Conservation (phyloP, 352 stramenopile genomes). For the Globisporangium sylvaticum region DNA sequence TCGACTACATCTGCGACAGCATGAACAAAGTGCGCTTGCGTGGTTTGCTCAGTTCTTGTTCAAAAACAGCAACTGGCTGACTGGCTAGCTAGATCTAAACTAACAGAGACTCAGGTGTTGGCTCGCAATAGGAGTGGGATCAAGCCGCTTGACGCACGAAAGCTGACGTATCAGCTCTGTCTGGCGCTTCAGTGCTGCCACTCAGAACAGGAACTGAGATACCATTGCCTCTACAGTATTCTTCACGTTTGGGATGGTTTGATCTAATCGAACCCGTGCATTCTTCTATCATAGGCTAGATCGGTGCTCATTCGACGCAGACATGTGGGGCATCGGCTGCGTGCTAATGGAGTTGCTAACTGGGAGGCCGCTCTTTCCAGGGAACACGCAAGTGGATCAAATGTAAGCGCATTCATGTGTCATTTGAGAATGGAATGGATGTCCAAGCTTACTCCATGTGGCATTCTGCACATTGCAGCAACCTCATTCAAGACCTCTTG, state of each 20-base stretch:
- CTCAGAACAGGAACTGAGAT: conserved; percentile 78
- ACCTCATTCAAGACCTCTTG: conserved; percentile 69
- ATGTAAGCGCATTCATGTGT: conserved; percentile 31
- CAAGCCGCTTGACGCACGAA: conserved; percentile 40
- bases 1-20: conserved; percentile 67
- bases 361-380: conserved; percentile 69
- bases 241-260: background rate
- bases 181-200: conserved; percentile 76
- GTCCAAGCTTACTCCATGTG: background rate
- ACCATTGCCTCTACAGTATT: background rate
- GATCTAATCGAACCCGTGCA: background rate
- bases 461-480: conserved; percentile 27
- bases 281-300: conserved; percentile 37
- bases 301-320: conserved; percentile 77
- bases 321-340: conserved; percentile 81
- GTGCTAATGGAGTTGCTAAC: conserved; percentile 74
- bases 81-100: background rate
- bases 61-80: background rate
- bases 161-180: conserved; percentile 68
- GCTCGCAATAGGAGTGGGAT: conserved; percentile 58
- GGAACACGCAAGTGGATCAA: conserved; percentile 77
- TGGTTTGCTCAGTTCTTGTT: background rate
- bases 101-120: conserved; percentile 32
- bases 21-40: conserved; percentile 54
- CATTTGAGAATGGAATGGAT: background rate